Conservation (phyloP, 1,284 basidiomycete genomes). For the Moesziomyces globuligerus region DNA sequence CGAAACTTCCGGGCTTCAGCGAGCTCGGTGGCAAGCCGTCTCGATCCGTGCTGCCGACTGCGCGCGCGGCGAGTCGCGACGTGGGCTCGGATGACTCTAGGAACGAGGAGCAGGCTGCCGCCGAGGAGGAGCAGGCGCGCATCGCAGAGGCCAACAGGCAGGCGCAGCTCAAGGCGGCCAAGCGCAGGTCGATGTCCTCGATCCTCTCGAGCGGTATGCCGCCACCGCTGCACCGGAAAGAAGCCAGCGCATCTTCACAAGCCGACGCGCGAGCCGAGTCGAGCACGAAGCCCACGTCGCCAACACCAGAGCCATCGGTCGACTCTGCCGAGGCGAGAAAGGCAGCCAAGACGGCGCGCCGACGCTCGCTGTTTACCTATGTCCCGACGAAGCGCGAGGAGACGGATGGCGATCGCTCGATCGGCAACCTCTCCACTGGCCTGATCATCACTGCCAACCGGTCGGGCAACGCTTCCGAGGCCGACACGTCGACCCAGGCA, state of each 20-base stretch:
- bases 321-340: conserved; percentile 26
- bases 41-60: conserved; percentile 4
- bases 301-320: conserved; percentile 6
- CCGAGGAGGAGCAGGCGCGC: conserved; percentile 24
- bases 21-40: conserved; percentile 5
- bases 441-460: conserved; percentile 12
- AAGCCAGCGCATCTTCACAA: conserved; percentile 4
- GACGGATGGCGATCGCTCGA: conserved; percentile 30
- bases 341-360: conserved; percentile 40
- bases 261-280: neutral
- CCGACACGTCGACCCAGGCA: conserved; percentile 3
- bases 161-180: conserved; percentile 34
- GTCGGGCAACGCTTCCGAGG: conserved; percentile 5
- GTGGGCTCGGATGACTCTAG: conserved; percentile 8
- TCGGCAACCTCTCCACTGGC: conserved; percentile 32
- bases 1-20: conserved; percentile 21
- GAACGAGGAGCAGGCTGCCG: conserved; percentile 22
- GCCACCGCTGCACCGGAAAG: conserved; percentile 21
- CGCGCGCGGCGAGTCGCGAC: conserved; percentile 15
- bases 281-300: neutral
- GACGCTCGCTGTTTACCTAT: conserved; percentile 51
- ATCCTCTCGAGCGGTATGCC: conserved; percentile 42
- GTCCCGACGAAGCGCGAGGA: conserved; percentile 40
- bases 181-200: conserved; percentile 39
- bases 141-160: conserved; percentile 34